A percentile compares a stretch with the other conserved stretches of the same genome.
Conservation (phyloP, 129 eudicot genomes). For the Flaveria bidentis region DNA sequence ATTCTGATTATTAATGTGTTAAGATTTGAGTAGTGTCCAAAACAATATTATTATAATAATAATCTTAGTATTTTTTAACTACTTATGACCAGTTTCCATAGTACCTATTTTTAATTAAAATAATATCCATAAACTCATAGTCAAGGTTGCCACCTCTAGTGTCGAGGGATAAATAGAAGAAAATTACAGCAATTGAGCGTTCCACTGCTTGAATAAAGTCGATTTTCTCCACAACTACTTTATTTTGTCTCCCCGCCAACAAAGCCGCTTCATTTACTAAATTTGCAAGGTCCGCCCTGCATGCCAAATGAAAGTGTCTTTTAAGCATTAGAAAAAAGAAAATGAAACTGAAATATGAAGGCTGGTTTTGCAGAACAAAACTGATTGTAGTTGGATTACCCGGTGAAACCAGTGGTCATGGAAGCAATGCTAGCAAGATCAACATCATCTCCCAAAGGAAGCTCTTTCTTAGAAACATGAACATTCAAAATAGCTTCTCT, state of each 20-base stretch:
- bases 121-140: not conserved
- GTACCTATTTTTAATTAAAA: not conserved
- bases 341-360: not conserved
- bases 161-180: not conserved
- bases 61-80: not conserved
- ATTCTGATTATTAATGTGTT: not conserved
- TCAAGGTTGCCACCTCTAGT: not conserved
- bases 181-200: constrained; percentile 87
- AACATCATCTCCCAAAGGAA: constrained; percentile 84
- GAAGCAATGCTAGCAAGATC: constrained; percentile 73
- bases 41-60: not conserved
- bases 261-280: constrained; percentile 97
- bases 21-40: not conserved
- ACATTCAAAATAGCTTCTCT: constrained; percentile 84
- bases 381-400: constrained; percentile 43
- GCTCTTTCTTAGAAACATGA: constrained; percentile 87
- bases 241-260: constrained; percentile 88
- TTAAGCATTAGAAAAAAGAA: not conserved
- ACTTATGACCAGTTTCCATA: not conserved
- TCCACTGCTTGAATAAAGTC: constrained; percentile 97
- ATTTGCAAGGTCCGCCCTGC: constrained; percentile 99
- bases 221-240: constrained; percentile 68
- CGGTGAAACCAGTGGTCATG: constrained; percentile 99
- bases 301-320: constrained; percentile 10
- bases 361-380: constrained; percentile 6